Percentiles rank a stretch among this genome's conserved stretches.
Conservation (phyloP, 208 protist species). For the Acanthamoeba castellanii region DNA sequence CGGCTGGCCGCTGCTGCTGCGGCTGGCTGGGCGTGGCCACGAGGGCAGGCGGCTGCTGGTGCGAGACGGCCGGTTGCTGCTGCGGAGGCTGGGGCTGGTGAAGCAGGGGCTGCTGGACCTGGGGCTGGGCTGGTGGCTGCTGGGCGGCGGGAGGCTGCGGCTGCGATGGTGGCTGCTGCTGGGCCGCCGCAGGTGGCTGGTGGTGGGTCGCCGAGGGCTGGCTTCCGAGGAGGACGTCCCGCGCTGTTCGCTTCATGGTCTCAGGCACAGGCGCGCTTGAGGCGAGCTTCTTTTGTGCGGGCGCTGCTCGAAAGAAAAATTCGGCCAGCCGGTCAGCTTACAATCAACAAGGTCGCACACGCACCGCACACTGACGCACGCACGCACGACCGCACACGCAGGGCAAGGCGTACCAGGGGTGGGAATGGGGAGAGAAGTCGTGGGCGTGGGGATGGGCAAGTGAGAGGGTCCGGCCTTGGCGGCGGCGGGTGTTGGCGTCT, state of each 20-base stretch:
- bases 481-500: too few species aligned
- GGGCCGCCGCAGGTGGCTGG: neutral
- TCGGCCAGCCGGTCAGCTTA: too few species aligned
- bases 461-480: conserved; percentile 13
- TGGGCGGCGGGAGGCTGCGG: neutral
- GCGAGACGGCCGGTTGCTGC: neutral
- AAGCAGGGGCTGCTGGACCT: neutral
- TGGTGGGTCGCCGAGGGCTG: too few species aligned
- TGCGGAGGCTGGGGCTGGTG: too few species aligned
- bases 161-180: neutral
- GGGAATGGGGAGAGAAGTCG: neutral
- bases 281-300: neutral
- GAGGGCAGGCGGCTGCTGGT: neutral
- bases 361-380: neutral
- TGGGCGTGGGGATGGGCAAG: neutral
- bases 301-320: neutral
- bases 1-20: neutral
- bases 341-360: neutral
- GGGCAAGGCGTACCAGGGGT: neutral
- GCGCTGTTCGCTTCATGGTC: neutral
- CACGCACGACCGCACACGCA: neutral
- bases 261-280: neutral
- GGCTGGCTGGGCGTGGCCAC: neutral
- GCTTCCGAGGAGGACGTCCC: neutral
- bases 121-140: neutral